Percentiles rank a stretch among this genome's conserved stretches.
phyloP scores from a whole-genome alignment of 352 stramenopile species.

The Discostella stelligera region DNA sequence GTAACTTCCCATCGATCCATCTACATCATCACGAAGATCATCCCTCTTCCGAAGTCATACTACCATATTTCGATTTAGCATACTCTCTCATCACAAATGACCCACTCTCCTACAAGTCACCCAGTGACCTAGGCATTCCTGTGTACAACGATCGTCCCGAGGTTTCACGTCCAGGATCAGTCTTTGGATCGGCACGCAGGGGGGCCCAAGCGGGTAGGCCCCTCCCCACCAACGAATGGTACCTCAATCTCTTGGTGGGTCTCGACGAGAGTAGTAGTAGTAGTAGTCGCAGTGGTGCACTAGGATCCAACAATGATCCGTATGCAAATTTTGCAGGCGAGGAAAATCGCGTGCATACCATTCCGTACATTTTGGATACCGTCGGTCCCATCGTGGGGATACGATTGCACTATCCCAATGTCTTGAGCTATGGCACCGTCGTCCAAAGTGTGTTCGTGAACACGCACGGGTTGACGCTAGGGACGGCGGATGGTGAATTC shows the following conservation, averaged over 20 bases:
- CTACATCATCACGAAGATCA: background rate
- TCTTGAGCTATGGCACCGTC: conserved; percentile 52
- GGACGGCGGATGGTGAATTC: conserved; percentile 41
- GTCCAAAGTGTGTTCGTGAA: conserved; percentile 59
- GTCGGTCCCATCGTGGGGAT: conserved; percentile 62
- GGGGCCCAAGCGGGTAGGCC: conserved; percentile 10
- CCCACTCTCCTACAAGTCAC: conserved; percentile 27
- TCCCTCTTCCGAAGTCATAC: background rate
- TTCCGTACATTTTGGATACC: conserved; percentile 75
- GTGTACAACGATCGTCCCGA: conserved; percentile 15
- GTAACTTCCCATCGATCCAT: background rate
- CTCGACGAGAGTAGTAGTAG: conserved; percentile 17
- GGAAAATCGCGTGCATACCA: conserved; percentile 65
- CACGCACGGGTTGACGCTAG: conserved; percentile 61
- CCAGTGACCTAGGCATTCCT: conserved; percentile 26
- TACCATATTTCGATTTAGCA: conserved; percentile 11
- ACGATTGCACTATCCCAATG: conserved; percentile 55
- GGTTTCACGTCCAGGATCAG: conserved; percentile 29
- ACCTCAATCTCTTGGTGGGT: conserved; percentile 41
- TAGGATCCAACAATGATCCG: conserved; percentile 9
- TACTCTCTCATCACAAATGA: conserved; percentile 27
- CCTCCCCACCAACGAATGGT: conserved; percentile 48
- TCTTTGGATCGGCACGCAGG: conserved; percentile 22
- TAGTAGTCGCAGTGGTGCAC: background rate
- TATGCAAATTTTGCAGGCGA: conserved; percentile 51